These are phyloP conservation scores for Mortierella sp. DNA, from an alignment of 371 early-diverging fungal genomes.

Conservation along the genomic window DNA sequence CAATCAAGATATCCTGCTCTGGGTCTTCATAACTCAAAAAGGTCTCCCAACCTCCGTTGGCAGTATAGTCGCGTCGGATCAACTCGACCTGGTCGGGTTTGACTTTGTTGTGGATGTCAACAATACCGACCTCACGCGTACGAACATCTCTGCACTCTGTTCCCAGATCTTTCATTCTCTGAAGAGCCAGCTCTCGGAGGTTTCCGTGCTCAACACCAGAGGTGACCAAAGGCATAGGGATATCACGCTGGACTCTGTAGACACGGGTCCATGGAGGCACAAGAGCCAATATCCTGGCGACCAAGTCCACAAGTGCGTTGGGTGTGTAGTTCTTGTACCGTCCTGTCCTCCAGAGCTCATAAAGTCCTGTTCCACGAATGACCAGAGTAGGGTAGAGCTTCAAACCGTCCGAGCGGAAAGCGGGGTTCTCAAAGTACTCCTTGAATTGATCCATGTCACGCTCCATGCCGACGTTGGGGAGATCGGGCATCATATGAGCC, in stretches of 20 bases:
- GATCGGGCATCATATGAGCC: conserved; percentile 99
- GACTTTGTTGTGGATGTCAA: conserved; percentile 98
- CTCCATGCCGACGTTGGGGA: conserved; percentile 99
- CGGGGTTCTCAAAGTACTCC: conserved; percentile 99
- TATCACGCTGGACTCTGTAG: conserved; percentile 99
- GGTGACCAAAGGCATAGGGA: conserved; percentile 99
- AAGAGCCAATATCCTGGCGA: conserved; percentile 97
- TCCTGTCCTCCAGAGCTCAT: conserved; percentile 99
- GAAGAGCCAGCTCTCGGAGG: conserved; percentile 97
- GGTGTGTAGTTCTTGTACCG: conserved; percentile 99
- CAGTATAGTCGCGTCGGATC: conserved; percentile 98
- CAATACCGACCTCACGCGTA: conserved; percentile 99
- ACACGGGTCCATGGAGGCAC: conserved; percentile 99
- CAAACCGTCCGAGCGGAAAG: conserved; percentile 98
- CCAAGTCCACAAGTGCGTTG: conserved; percentile 97
- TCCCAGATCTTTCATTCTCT: conserved; percentile 98
- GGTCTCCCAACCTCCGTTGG: conserved; percentile 99
- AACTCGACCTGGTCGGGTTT: conserved; percentile 96
- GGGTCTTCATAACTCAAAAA: conserved; percentile 99
- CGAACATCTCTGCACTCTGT: conserved; percentile 99
- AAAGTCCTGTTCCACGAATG: conserved; percentile 99
- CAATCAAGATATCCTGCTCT: conserved; percentile 98
- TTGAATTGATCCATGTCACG: conserved; percentile 99
- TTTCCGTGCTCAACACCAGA: conserved; percentile 99
- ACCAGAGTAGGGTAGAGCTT: conserved; percentile 99